phyloP scores from a whole-genome alignment of 2,329 filamentous ascomycete genomes.

The Dactylonectria macrodidyma region DNA sequence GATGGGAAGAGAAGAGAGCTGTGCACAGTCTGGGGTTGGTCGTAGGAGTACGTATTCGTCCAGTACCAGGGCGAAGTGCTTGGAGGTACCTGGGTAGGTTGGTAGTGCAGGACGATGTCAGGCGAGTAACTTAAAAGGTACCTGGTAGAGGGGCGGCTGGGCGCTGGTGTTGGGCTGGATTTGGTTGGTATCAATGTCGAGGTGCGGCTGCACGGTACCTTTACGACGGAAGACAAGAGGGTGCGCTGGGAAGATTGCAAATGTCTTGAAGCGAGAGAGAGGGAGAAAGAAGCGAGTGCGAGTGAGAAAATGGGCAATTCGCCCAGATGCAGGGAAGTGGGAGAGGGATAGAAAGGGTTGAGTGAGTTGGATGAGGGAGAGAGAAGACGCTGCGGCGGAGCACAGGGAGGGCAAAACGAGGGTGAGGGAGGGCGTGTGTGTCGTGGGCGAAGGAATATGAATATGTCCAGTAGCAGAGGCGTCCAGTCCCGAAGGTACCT shows the following conservation, averaged over 20 bases:
- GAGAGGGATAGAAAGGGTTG: slow-evolving; percentile 4
- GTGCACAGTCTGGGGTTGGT: slow-evolving; percentile 21
- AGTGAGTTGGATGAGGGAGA: background rate
- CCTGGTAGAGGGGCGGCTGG: slow-evolving; percentile 19
- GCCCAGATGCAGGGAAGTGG: slow-evolving; percentile 6
- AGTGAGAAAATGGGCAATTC: slow-evolving; percentile 7
- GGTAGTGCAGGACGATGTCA: slow-evolving; percentile 34
- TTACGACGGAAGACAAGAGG: background rate
- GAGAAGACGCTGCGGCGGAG: slow-evolving; percentile 2
- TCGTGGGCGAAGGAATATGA: background rate
- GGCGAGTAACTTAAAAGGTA: slow-evolving; percentile 19
- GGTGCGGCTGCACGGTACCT: slow-evolving; percentile 20
- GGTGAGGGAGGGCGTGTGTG: slow-evolving; percentile 1
- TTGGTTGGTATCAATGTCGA: slow-evolving; percentile 29
- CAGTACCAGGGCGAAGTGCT: slow-evolving; percentile 10
- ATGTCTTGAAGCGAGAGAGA: slow-evolving; percentile 5
- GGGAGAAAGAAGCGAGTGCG: slow-evolving; percentile 7
- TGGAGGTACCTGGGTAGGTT: slow-evolving; percentile 10
- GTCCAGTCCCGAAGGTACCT: slow-evolving; percentile 7
- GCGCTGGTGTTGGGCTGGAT: slow-evolving; percentile 22
- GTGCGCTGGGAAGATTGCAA: slow-evolving; percentile 19
- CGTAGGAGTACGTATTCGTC: slow-evolving; percentile 30
- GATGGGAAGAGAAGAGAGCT: slow-evolving; percentile 26
- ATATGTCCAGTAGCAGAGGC: background rate
- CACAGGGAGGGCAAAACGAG: slow-evolving; percentile 2